A percentile compares a stretch with the other conserved stretches of the same genome.
phyloP scores from a whole-genome alignment of 73 alveolate species.

The Paramecium pentaurelia region DNA sequence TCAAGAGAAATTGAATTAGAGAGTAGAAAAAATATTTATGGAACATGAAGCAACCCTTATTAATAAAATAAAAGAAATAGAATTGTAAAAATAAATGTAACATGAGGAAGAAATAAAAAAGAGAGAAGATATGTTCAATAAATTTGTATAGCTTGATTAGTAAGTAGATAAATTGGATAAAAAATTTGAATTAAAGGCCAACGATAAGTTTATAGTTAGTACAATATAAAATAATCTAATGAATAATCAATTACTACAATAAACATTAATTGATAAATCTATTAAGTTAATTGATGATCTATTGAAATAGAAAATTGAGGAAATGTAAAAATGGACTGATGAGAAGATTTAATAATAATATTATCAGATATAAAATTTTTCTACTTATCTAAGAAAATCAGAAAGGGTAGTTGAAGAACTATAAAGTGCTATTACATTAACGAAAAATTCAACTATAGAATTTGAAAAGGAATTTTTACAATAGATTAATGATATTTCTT shows the following conservation, averaged over 20 bases:
- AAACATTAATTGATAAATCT: neutral
- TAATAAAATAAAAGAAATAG: neutral
- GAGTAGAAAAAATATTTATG: neutral
- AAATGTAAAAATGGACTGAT: neutral
- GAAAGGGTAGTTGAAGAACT: neutral
- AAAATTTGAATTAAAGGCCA: neutral
- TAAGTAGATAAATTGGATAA: neutral
- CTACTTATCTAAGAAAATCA: neutral
- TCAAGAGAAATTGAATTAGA: neutral
- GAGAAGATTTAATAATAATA: neutral
- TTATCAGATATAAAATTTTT: neutral
- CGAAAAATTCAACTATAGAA: neutral
- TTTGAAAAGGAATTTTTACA: neutral
- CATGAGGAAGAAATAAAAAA: neutral
- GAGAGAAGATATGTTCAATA: neutral
- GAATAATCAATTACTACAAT: neutral
- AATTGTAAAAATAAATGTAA: neutral
- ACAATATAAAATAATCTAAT: neutral
- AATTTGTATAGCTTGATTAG: neutral
- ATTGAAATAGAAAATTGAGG: neutral
- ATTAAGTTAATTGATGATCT: neutral
- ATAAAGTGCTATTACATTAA: neutral
- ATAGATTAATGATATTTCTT: neutral
- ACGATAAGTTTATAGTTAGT: constrained; percentile 3
- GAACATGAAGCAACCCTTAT: neutral